A percentile compares a stretch with the other conserved stretches of the same genome.
Conservation (phyloP, 2,329 filamentous ascomycete genomes). For the Bertia moriformis region DNA sequence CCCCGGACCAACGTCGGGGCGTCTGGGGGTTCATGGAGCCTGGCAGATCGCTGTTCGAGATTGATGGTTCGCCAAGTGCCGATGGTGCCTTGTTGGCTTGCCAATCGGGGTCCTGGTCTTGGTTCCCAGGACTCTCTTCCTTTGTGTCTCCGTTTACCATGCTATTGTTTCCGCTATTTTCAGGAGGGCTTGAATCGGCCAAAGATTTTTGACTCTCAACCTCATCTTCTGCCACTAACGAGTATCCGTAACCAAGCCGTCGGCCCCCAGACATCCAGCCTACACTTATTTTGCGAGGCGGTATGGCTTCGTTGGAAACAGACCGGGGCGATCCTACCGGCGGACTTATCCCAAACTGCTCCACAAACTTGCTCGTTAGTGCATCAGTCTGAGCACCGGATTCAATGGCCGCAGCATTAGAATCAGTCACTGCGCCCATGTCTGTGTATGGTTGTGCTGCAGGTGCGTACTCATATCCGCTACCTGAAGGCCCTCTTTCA, state of each 20-base stretch:
- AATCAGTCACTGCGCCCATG: no score
- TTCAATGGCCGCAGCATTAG: no score
- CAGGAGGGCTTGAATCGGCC: no score
- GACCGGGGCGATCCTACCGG: neutral
- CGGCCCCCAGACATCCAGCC: slow-evolving; percentile 24
- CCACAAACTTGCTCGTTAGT: slow-evolving; percentile 15
- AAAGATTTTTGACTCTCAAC: slow-evolving; percentile 1
- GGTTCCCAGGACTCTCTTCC: no score
- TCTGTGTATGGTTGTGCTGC: no score
- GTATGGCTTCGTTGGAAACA: neutral
- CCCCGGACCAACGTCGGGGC: neutral
- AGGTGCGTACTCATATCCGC: no score
- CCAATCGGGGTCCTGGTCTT: neutral
- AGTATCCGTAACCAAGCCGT: slow-evolving; percentile 21
- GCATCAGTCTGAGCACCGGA: neutral
- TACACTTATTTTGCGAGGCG: slow-evolving; percentile 17
- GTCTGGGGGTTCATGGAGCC: no score
- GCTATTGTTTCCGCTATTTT: no score
- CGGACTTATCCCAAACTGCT: slow-evolving; percentile 11
- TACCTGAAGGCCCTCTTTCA: no score
- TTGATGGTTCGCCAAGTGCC: neutral
- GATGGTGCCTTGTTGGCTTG: neutral
- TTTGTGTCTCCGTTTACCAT: neutral
- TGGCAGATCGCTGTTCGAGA: no score
- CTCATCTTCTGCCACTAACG: slow-evolving; percentile 13